Evolutionary conservation across 176 grass and related monocot genomes (phyloP), one percentile per base, ranked within the genome.

Genomic region (Rhynchospora breviuscula): DNA sequence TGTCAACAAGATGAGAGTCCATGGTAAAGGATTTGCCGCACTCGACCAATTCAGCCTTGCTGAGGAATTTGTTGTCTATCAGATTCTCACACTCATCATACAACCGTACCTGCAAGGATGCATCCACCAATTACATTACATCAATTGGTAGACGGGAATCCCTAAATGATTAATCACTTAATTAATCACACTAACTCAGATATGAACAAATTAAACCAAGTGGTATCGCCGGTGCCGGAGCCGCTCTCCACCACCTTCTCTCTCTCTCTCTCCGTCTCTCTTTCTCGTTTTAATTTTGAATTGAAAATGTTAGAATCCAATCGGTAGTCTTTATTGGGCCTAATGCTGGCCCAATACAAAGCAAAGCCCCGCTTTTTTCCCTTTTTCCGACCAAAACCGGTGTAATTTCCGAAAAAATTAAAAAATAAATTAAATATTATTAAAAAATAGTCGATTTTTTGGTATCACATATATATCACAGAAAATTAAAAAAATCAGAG

Each of bases 1-100:
- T 88, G 73, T 98, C 92, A 49, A 94, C 89, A 84, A 98, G 90
- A 84, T 94, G 84, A 87, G 79, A 75, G 7, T 87, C 84, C 89
- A 94, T 88, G 49, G 89, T 72, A 52, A 98, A 6, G n/a, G 84
- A 75, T 10, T 81, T 78, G 11, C 95, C 89, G 21, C 25, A 35
- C 60, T 81, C 85, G 58, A 94, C 58, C 0, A 77, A 58, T 23
- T 94, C 95, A 79, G 18, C 26, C 73, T 89, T 81, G 40, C 79
- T 85, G 64, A 93, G 57, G 64, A 86, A 87, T 63, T 83, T 87
- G 75, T 72, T 88, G 62, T 98, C 95, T 74, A 98, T 81, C 78
- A 91, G 85, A 66, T 62, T 80, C 54, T 89, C 92, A 21, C 81
- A 84, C 19, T 91, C 89, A 73, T 98, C 90, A 59, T 90, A 90